phyloP scores from a whole-genome alignment of 1,139 yeast genomes.

The Eremothecium sinecaudum region DNA sequence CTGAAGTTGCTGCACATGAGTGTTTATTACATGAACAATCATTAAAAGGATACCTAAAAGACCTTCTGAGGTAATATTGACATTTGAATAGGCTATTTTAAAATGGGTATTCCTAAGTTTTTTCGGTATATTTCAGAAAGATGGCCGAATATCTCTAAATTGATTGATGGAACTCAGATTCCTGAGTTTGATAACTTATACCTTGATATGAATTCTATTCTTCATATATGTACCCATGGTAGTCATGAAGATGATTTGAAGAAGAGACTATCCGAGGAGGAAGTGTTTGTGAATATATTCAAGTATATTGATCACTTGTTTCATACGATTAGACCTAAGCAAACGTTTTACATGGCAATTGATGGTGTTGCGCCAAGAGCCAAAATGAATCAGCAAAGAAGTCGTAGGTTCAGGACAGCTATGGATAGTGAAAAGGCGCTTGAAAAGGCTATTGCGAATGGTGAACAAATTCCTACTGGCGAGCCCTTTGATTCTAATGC shows the following conservation, averaged over 20 bases:
- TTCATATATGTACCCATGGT: constrained; percentile 87
- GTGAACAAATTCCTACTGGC: constrained; percentile 42
- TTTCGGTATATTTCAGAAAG: constrained; percentile 95
- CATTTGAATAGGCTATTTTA: too few relatives aligned
- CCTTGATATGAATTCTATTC: constrained; percentile 93
- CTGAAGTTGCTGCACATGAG: too few relatives aligned
- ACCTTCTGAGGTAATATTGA: too few relatives aligned
- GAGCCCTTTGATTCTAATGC: constrained; percentile 92
- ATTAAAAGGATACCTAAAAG: too few relatives aligned
- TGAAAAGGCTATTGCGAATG: constrained; percentile 38
- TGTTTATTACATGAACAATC: too few relatives aligned
- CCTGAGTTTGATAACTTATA: constrained; percentile 94
- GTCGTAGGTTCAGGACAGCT: constrained; percentile 92
- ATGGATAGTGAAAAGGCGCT: constrained; percentile 73
- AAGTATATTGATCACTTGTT: constrained; percentile 91
- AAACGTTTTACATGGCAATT: constrained; percentile 86
- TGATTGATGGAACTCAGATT: constrained; percentile 72
- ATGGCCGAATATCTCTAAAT: constrained; percentile 94
- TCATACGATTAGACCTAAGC: constrained; percentile 74
- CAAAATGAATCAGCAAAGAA: constrained; percentile 96
- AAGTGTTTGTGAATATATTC: constrained; percentile 87
- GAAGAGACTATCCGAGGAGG: constrained; percentile 70
- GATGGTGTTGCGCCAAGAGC: constrained; percentile 99
- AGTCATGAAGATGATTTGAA: constrained; percentile 55
- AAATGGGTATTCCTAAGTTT: constrained; percentile 87